Conservation (phyloP, 352 stramenopile species). For the Globisporangium perplexum region DNA sequence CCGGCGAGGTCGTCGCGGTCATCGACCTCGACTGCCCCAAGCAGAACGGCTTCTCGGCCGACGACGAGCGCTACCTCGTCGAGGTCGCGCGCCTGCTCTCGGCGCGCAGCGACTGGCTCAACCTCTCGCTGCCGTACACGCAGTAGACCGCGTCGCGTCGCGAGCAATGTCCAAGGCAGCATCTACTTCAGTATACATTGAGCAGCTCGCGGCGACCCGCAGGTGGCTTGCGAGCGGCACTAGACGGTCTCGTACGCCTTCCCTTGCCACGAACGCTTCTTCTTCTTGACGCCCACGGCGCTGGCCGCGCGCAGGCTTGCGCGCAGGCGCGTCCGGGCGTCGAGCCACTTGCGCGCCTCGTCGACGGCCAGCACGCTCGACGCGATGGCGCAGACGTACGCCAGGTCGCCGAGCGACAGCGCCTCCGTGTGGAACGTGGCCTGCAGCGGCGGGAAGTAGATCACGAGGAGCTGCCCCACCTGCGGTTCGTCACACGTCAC, state of each 20-base stretch:
- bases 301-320: constrained; percentile 27
- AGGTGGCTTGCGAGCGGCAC: too few species aligned
- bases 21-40: constrained; percentile 76
- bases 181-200: constrained; percentile 18
- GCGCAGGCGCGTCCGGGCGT: constrained; percentile 26
- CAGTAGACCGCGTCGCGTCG: constrained; percentile 20
- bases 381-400: constrained; percentile 89
- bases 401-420: constrained; percentile 88
- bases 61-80: constrained; percentile 64
- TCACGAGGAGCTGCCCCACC: constrained; percentile 93
- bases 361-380: constrained; percentile 93
- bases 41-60: constrained; percentile 60
- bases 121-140: constrained; percentile 45
- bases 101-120: constrained; percentile 62
- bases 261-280: constrained; percentile 62
- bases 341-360: constrained; percentile 89
- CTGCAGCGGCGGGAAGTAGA: constrained; percentile 96
- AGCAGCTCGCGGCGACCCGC: too few species aligned
- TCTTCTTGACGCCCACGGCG: constrained; percentile 49
- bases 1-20: constrained; percentile 64
- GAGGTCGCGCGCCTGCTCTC: constrained; percentile 51
- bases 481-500: constrained; percentile 3
- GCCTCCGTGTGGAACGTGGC: constrained; percentile 96
- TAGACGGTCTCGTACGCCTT: constrained; percentile 68
- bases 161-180: not conserved